Conservation (phyloP, 306 rosid species). For the Luffa acutangula region DNA sequence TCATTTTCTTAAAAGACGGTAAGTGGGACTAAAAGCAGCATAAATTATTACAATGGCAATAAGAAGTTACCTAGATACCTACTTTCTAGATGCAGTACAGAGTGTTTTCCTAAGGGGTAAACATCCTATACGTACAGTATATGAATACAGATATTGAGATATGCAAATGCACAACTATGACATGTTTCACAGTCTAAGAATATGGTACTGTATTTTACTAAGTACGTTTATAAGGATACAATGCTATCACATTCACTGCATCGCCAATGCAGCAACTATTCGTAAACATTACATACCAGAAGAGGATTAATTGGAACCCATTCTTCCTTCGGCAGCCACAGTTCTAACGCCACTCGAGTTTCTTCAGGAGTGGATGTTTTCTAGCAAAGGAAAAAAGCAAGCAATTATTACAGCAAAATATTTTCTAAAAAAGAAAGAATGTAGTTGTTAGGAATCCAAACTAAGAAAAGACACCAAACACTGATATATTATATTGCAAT, state of each 20-base stretch:
- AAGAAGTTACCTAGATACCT: not conserved
- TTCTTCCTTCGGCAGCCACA: conserved; percentile 91
- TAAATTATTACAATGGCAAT: not conserved
- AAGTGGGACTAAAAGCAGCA: not conserved
- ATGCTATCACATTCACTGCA: not conserved
- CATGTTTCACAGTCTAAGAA: not conserved
- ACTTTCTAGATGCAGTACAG: not conserved
- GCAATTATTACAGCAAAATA: not conserved
- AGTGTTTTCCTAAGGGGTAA: not conserved
- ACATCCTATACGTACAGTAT: not conserved
- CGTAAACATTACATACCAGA: conserved; percentile 46
- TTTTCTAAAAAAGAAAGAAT: not conserved
- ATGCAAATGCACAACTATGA: not conserved
- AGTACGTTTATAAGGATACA: not conserved
- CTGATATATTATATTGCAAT: too few relatives aligned
- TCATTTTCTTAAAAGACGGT: not conserved
- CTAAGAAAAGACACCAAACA: too few relatives aligned
- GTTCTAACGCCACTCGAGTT: conserved; percentile 69
- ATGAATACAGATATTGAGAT: not conserved
- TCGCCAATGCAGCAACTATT: not conserved
- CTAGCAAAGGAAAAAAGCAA: conserved; percentile 26
- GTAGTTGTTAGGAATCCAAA: too few relatives aligned
- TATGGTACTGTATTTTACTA: not conserved
- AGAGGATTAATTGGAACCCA: conserved; percentile 90
- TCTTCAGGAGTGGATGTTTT: conserved; percentile 75